Base-by-base conservation (phyloP, 139 green algal species). In the Picochlorum sp. region DNA sequence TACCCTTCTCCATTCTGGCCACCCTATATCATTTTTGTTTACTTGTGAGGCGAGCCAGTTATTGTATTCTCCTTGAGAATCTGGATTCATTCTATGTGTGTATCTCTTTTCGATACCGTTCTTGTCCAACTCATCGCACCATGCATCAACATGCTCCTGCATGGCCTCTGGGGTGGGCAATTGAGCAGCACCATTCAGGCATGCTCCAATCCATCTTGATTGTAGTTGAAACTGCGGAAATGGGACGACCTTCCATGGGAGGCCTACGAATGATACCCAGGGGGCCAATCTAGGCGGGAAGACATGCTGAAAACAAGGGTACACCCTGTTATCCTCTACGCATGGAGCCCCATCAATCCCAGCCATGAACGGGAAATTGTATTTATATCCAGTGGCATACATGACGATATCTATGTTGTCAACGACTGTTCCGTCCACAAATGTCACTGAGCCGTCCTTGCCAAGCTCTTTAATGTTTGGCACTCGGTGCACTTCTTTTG, bases 191-290 rank as follows among this genome's bases (percentile, higher is more conserved):
- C 71, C 71, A 2, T 74, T 78, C 34, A 85, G 70, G 57, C 64
- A 69, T 3, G 58, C 57, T 2, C 65, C 71, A 21, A 86, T 64
- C 78, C 74, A 84, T 8, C 41, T 57, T 10, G 55, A 61, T 65
- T 88, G 81, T 6, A 86, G 44, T 62, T 89, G 67, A 26, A 80
- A 78, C 64, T 80, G 70, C 4, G 79, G 76, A 65, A 89, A 88
- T 11, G 81, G 81, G 7, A 73, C 59, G 24, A 70, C 70, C 64
- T 82, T 79, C 62, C 75, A 92, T 0, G 76, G 76, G 21, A 92
- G 71, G 15, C 85, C 85, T 38, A 92, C 66, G 51, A 92, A 88
- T 26, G 80, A 71, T n/a, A 92, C 69, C 2, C 57, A 72, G 30
- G 85, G 83, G 1, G 68, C 73, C 6, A 73, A 37, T 0, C 23